Evolutionary conservation across 345 rosid genomes (phyloP), one percentile per base, ranked within the genome.

Genomic region (Reutealis trisperma): DNA sequence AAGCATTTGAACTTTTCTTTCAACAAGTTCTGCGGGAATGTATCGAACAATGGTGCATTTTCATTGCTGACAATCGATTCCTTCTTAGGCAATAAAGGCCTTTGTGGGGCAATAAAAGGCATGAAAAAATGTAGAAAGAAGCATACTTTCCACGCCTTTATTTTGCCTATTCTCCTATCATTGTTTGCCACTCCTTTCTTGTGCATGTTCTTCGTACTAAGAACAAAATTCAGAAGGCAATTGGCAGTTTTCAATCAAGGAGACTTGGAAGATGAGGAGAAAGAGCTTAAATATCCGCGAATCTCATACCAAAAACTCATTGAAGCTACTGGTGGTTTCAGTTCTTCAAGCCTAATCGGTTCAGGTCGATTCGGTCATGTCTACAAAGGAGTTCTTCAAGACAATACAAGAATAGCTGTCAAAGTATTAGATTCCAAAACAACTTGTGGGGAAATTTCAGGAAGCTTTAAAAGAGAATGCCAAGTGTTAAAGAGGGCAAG

Each of bases 291-390:
- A 67, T 85, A 85, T 73, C 96, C 93, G 11, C 87, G 87, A 86
- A 85, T 96, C 77, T 89, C 98, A 0, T 87, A 92, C 62, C 78
- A 64, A 64, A 88, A 96, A 79, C 94, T 96, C 77, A 58, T 82
- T 63, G 89, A 87, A 84, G 98, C 99, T 58, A 93, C 97, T 1
- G 91, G 91, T 27, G 97, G 94, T 27, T 92, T 93, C 78, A 83
- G 82, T 66, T 71, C 88, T 52, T 92, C 96, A 16, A 90, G 81
- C 85, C 75, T 96, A 37, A 84, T 96, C 8, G 98, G 99, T 72
- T 87, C 98, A 11, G 98, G 98, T 55, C 75, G 81, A 19, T 96
- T 93, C 61, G 98, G 99, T 64, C 93, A 86, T 63, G 99, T 93
- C 34, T 96, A 93, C 83, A 83, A 89, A 69, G 99, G 98, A 79